phyloP scores from a whole-genome alignment of 1,284 basidiomycete genomes.

The Spongispora temasekensis region DNA sequence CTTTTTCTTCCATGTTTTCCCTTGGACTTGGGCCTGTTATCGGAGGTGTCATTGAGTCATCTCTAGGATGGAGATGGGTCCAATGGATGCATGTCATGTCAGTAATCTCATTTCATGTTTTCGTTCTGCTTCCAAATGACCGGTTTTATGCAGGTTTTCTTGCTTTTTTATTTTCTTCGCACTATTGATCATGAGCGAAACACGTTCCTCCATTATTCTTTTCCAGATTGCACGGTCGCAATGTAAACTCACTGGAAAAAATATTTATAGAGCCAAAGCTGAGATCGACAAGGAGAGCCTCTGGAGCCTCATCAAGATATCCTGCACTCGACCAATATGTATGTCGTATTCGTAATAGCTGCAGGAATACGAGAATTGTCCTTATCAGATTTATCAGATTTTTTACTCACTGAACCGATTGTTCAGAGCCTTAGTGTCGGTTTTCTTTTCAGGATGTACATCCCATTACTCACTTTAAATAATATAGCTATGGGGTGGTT shows the following conservation, averaged over 20 bases:
- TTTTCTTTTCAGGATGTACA: neutral
- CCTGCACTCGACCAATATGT: slow-evolving; percentile 71
- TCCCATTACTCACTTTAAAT: neutral
- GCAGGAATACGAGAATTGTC: slow-evolving; percentile 1
- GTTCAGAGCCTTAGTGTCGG: slow-evolving; percentile 73
- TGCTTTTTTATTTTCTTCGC: slow-evolving; percentile 45
- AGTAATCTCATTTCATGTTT: slow-evolving; percentile 20
- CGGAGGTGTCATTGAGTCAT: slow-evolving; percentile 57
- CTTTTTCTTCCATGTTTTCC: slow-evolving; percentile 46
- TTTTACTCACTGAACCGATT: slow-evolving; percentile 75
- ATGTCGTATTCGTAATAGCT: slow-evolving; percentile 33
- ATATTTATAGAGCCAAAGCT: slow-evolving; percentile 60
- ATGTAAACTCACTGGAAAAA: slow-evolving; percentile 63
- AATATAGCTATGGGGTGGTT: slow-evolving; percentile 69
- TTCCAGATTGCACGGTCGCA: slow-evolving; percentile 56
- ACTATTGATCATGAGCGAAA: slow-evolving; percentile 59
- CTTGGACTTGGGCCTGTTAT: slow-evolving; percentile 56
- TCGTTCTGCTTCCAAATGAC: neutral
- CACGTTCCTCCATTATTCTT: slow-evolving; percentile 63
- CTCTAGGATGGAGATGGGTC: slow-evolving; percentile 68
- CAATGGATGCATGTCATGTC: slow-evolving; percentile 61
- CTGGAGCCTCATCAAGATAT: slow-evolving; percentile 58
- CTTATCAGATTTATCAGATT: slow-evolving; percentile 37
- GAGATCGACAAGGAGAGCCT: slow-evolving; percentile 65
- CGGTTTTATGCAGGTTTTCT: slow-evolving; percentile 40